Evolutionary conservation across 108 stramenopile species (phyloP).

Genomic region (Seminavis robusta): DNA sequence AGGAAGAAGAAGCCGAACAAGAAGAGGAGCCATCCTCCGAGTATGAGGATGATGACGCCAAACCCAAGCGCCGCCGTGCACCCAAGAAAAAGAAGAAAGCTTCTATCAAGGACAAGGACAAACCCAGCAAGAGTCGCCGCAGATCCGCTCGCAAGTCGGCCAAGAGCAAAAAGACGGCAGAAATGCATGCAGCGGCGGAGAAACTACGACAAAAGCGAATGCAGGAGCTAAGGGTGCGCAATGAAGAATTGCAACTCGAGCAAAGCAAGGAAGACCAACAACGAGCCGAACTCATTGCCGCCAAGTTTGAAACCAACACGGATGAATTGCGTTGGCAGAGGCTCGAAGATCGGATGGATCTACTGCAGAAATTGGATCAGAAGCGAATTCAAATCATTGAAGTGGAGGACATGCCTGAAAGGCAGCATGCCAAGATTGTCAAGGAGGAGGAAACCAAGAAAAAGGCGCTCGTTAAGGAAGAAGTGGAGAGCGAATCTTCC

Average conservation of each 20-base stretch:
- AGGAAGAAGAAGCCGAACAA: conserved; percentile 1
- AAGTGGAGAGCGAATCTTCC: conserved; percentile 2
- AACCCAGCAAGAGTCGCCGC: neutral
- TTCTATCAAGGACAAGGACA: neutral
- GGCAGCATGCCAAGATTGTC: neutral
- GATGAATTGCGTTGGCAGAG: conserved; percentile 64
- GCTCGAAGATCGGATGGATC: conserved; percentile 62
- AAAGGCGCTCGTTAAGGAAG: conserved; percentile 16
- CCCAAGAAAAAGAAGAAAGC: conserved; percentile 10
- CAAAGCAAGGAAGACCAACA: conserved; percentile 63
- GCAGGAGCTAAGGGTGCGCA: conserved; percentile 67
- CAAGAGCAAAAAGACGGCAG: conserved; percentile 27
- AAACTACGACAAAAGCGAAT: conserved; percentile 56
- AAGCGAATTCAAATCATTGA: conserved; percentile 43
- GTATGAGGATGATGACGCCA: conserved; percentile 6
- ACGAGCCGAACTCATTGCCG: conserved; percentile 71
- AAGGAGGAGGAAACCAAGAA: neutral
- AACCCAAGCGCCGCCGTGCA: neutral
- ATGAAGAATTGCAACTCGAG: conserved; percentile 68
- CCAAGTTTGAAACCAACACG: conserved; percentile 74
- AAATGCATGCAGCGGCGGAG: conserved; percentile 38
- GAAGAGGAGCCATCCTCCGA: neutral
- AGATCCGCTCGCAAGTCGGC: neutral
- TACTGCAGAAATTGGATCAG: conserved; percentile 58
- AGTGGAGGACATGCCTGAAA: conserved; percentile 8